Conservation (phyloP, 345 rosid species). For the Eucalyptus urophylla region DNA sequence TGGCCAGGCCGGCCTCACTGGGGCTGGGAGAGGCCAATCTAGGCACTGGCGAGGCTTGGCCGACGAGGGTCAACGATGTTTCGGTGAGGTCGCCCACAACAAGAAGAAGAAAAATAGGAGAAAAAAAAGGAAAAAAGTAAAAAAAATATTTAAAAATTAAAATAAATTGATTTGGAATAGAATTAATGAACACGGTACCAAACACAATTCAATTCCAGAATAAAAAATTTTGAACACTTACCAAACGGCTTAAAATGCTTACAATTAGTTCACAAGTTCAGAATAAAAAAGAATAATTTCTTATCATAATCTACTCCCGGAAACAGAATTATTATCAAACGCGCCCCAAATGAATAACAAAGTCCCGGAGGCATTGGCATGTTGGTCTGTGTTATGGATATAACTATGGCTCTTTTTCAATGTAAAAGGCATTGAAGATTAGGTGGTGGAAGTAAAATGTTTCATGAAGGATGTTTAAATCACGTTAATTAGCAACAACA, state of each 20-base stretch:
- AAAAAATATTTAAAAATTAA: no score
- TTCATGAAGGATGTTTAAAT: neutral
- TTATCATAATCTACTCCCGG: fast-evolving
- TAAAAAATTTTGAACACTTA: fast-evolving
- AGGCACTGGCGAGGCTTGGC: fast-evolving
- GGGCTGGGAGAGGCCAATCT: fast-evolving
- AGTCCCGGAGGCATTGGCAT: neutral
- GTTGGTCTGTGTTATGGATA: neutral
- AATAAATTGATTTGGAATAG: no score
- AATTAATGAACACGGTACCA: no score
- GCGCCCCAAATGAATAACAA: neutral
- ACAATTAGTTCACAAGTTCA: fast-evolving
- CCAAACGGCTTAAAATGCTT: no score
- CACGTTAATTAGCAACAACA: neutral
- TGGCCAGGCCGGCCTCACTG: fast-evolving
- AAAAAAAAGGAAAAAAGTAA: no score
- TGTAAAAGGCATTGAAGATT: neutral
- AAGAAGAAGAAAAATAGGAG: no score
- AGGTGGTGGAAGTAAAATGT: neutral
- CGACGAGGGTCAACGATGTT: fast-evolving
- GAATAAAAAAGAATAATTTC: no score
- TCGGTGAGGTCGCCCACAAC: no score
- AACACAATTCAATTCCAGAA: fast-evolving
- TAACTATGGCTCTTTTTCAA: neutral
- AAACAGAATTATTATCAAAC: no score